Percentiles rank a stretch among this genome's conserved stretches.
phyloP scores from a whole-genome alignment of 176 grass and related monocot species.

The Melocanna baccifera region DNA sequence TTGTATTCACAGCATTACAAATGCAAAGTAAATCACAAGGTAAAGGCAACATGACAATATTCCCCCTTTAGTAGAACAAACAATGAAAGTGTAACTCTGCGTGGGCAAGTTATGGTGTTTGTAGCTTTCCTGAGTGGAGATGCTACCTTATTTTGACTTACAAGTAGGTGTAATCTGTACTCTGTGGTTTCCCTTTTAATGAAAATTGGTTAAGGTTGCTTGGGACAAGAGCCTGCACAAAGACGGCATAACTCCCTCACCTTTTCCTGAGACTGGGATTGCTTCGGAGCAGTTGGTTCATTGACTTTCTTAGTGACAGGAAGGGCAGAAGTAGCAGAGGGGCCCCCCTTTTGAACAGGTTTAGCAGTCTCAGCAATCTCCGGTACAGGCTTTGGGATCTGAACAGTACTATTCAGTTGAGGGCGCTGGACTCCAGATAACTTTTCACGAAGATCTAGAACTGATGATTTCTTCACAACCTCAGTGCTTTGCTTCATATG shows the following conservation, averaged over 20 bases:
- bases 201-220: neutral
- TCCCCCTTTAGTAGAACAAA: too few species aligned
- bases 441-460: conserved; percentile 55
- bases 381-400: conserved; percentile 31
- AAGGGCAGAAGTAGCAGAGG: neutral
- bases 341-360: conserved; percentile 38
- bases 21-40: conserved; percentile 17
- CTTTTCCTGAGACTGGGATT: conserved; percentile 39
- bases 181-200: neutral
- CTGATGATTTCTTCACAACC: conserved; percentile 34
- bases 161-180: neutral
- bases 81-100: too few species aligned
- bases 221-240: neutral
- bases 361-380: conserved; percentile 9
- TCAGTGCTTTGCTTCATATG: conserved; percentile 12
- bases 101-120: neutral
- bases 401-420: conserved; percentile 40
- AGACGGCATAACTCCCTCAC: conserved; percentile 12
- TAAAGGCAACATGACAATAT: neutral
- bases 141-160: neutral
- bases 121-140: neutral
- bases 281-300: conserved; percentile 41
- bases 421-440: conserved; percentile 45
- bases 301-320: conserved; percentile 30
- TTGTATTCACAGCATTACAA: neutral